Base-by-base conservation (phyloP, 1,284 basidiomycete genomes). In the Pisolithus thermaeus region DNA sequence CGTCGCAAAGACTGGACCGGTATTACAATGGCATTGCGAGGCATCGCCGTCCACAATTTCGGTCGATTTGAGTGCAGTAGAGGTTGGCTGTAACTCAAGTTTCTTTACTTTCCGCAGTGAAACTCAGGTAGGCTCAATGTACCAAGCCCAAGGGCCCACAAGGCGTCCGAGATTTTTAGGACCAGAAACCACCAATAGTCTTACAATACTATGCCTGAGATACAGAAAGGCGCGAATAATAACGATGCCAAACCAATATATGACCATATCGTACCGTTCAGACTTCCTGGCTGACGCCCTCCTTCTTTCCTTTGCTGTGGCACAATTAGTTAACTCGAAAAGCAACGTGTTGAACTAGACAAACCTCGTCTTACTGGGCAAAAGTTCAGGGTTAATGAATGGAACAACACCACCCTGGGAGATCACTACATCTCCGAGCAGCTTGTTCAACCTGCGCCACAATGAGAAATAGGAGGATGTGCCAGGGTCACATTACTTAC, bases 321-420 rank as follows among this genome's bases (percentile, higher is more conserved):
- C 18, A 4, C 2, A 46, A 6, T 16, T 9, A 39, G 66, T 3
- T 23, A 37, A 18, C 30, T 16, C 7, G 16, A 48, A 41, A 20
- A 5, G 5, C 27, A 0, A 50, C 1, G 12, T 12, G 7, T 9
- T 32, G 1, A 4, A 1, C 6, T 3, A 35, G 14, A 61, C 64
- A 16, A 7, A 67, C 68, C 62, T 56, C 18, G 77, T 70, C 63
- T 78, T 79, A 57, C 70, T 71, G 22, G 77, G 78, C 22, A 79
- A 61, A 25, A 81, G 69, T 66, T 79, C 73, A 11, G 71, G 65
- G 50, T 72, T 66, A 56, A 84, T 84, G 60, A 80, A 78, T 48
- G 91, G 91, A 41, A 94, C 83, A 52, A 94, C 91, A 83, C 91
- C 91, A 74, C 91, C 91, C 66, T 94, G 90, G 23, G 87, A 90